Percentiles rank a stretch among this genome's conserved stretches.
phyloP scores from a whole-genome alignment of 768 basidiomycete genomes.

The Lentinula guzmanii region DNA sequence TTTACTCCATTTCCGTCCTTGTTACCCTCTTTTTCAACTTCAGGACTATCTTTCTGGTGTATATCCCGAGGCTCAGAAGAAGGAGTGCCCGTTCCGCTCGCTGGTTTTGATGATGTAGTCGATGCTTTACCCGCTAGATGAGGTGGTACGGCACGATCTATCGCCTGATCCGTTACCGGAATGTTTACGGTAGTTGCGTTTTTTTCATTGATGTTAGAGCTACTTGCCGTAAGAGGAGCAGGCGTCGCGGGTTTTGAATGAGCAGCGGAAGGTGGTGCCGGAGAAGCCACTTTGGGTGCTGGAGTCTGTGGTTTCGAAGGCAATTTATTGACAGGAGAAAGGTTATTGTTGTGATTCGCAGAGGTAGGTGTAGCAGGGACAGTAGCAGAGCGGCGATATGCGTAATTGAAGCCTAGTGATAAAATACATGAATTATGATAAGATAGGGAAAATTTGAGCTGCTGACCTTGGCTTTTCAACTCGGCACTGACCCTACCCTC shows the following conservation, averaged over 20 bases:
- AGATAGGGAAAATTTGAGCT: neutral
- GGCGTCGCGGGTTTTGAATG: constrained; percentile 4
- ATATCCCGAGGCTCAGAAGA: constrained; percentile 7
- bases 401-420: constrained; percentile 85
- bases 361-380: constrained; percentile 33
- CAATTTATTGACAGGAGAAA: constrained; percentile 8
- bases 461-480: constrained; percentile 83
- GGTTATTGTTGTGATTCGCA: constrained; percentile 21
- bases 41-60: constrained; percentile 25
- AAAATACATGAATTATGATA: constrained; percentile 1
- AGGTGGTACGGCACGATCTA: constrained; percentile 22
- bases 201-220: constrained; percentile 6
- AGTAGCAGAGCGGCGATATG: constrained; percentile 75
- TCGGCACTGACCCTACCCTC: constrained; percentile 92
- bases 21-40: constrained; percentile 7
- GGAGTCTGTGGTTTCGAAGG: constrained; percentile 24
- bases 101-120: constrained; percentile 1
- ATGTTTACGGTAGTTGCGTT: constrained; percentile 12
- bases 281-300: constrained; percentile 22
- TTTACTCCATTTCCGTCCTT: neutral
- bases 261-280: constrained; percentile 15
- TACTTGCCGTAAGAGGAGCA: constrained; percentile 12
- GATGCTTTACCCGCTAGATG: constrained; percentile 16
- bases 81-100: constrained; percentile 2
- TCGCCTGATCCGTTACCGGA: constrained; percentile 26